Base-by-base conservation (phyloP, 2,329 filamentous ascomycete genomes). In the Pseudocercospora musae region DNA sequence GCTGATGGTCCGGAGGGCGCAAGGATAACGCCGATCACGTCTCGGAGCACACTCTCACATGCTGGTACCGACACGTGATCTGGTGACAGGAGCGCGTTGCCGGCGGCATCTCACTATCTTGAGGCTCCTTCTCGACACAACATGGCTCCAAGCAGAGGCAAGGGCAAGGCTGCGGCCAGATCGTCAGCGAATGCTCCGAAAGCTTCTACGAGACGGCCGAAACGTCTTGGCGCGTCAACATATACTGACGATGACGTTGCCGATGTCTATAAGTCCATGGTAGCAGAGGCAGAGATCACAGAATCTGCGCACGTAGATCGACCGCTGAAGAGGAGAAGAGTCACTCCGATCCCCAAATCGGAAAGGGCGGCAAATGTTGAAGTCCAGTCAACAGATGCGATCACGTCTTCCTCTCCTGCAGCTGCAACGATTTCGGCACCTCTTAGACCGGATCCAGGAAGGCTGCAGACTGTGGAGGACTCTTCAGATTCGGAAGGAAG, bases 401-500 rank as follows among this genome's bases (percentile, higher is more conserved):
- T 29, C 20, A 20, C 20, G 15, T 25, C 21, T 20, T 25, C 59
- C 13, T 21, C 20, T 11, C 13, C 42, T 15, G 27, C 29, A 3
- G 33, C 20, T 37, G 21, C 50, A 59, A 18, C 62, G 4, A 29
- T 18, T n/a, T 20, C 7, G 5, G 20, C 46, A 53, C 23, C 5
- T n/a, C 20, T 20, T 20, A 25, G 13, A n/a, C 49, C 54, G 4
- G 15, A 20, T 8, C 21, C 48, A 23, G 20, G 21, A 29, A 37
- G 37, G n/a, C 60, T 67, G 37, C 73, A 74, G 57, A 74, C 70
- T 10, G 63, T 70, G 15, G 70, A 73, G 20, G 66, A 68, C 48
- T 73, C 71, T 10, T 72, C 71, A 9, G 70, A 68, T 29, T 66
- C 70, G n/a, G 68, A 69, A 15, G 84, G 85, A 63, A 82, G 80